Percentiles rank a stretch among this genome's conserved stretches.
Conservation (phyloP, 1,139 yeast genomes). For the Kodamaea alishanica region DNA sequence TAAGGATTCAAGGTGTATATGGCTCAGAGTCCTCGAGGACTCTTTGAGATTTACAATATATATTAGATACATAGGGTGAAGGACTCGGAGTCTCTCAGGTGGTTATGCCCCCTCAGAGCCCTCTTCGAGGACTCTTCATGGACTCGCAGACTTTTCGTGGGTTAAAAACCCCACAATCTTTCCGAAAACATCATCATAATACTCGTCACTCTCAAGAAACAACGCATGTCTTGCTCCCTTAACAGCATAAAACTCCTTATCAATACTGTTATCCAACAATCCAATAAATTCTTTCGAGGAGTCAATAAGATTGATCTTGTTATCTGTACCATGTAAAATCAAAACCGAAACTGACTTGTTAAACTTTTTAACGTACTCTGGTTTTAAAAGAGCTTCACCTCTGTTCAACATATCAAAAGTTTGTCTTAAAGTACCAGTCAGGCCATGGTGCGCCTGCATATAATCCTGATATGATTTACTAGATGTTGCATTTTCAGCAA, state of each 20-base stretch:
- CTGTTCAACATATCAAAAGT: conserved; percentile 64
- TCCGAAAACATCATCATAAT: conserved; percentile 28
- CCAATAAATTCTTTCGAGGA: conserved; percentile 50
- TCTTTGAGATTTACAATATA: too few relatives aligned
- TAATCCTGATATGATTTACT: conserved; percentile 48
- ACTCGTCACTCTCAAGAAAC: conserved; percentile 40
- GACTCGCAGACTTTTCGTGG: too few relatives aligned
- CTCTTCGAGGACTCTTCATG: too few relatives aligned
- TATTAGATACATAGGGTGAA: too few relatives aligned
- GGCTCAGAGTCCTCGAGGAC: too few relatives aligned
- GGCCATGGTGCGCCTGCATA: conserved; percentile 35
- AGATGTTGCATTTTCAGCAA: conserved; percentile 52
- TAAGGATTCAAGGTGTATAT: too few relatives aligned
- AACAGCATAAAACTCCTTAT: conserved; percentile 25
- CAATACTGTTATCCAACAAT: conserved; percentile 28
- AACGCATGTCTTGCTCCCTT: conserved; percentile 44
- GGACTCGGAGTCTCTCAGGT: too few relatives aligned
- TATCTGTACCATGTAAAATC: conserved; percentile 33
- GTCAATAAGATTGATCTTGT: conserved; percentile 50
- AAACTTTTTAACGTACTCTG: conserved; percentile 40
- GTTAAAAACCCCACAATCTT: conserved; percentile 42
- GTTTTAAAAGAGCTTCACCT: conserved; percentile 50
- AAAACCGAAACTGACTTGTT: conserved; percentile 35
- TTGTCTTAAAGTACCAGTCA: conserved; percentile 40
- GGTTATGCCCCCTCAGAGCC: too few relatives aligned